These are phyloP conservation scores for Ustilago lituana DNA, from an alignment of 1,284 basidiomycete genomes.

Conservation along the genomic window DNA sequence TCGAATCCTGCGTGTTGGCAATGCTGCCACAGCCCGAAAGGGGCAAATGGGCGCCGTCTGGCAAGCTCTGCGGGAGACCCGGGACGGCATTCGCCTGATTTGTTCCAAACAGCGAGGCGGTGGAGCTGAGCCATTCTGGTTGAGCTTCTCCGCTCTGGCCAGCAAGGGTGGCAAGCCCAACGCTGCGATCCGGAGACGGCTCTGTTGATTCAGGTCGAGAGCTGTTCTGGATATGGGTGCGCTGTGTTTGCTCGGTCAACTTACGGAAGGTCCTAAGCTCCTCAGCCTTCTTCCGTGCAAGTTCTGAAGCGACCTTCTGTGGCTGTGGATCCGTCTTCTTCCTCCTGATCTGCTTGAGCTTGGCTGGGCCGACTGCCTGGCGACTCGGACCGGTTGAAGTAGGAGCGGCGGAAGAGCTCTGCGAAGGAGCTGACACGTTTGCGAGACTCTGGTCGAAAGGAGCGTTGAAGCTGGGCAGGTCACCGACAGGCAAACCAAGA, in stretches of 20 bases:
- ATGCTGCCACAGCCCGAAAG: constrained; percentile 21
- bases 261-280: constrained; percentile 40
- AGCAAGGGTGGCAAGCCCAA: constrained; percentile 7
- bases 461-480: constrained; percentile 44
- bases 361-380: constrained; percentile 15
- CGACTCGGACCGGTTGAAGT: constrained; percentile 15
- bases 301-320: constrained; percentile 36
- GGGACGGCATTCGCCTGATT: too few species aligned
- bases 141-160: constrained; percentile 10
- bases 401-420: neutral
- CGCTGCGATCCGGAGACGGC: constrained; percentile 33
- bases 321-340: constrained; percentile 46
- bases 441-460: constrained; percentile 35
- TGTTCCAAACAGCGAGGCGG: constrained; percentile 16
- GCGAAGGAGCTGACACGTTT: constrained; percentile 5
- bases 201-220: constrained; percentile 29
- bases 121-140: constrained; percentile 32
- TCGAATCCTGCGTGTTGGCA: constrained; percentile 8
- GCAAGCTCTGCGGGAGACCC: constrained; percentile 28
- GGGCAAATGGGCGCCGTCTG: constrained; percentile 35
- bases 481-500: constrained; percentile 24
- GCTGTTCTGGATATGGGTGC: constrained; percentile 42
- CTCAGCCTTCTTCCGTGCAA: constrained; percentile 43
- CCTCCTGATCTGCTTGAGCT: constrained; percentile 35
- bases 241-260: constrained; percentile 44